phyloP scores from a whole-genome alignment of 768 basidiomycete genomes.

The Kwoniella mangroviensis region DNA sequence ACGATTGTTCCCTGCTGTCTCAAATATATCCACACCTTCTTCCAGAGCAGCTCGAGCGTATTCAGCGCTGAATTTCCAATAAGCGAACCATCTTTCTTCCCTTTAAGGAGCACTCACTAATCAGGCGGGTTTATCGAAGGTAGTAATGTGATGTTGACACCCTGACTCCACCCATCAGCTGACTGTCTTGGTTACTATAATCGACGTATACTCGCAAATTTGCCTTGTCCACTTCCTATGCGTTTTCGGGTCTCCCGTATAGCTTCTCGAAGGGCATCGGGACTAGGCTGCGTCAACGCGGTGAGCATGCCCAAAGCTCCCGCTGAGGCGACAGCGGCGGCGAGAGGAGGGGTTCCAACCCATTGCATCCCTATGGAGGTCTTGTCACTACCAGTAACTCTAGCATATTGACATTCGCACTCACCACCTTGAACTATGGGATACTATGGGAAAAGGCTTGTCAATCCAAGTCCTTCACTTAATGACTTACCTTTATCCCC shows the following conservation, averaged over 20 bases:
- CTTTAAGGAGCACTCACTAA: constrained; percentile 65
- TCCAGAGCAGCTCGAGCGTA: constrained; percentile 69
- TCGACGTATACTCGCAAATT: constrained; percentile 37
- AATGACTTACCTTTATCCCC: constrained; percentile 41
- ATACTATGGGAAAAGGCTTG: constrained; percentile 19
- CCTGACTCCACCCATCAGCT: constrained; percentile 69
- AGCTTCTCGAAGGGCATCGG: constrained; percentile 76
- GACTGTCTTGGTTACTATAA: neutral
- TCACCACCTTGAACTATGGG: constrained; percentile 49
- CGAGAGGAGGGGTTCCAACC: constrained; percentile 72
- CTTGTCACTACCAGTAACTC: too few relatives aligned
- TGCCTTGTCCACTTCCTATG: constrained; percentile 38
- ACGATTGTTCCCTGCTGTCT: constrained; percentile 93
- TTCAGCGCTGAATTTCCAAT: constrained; percentile 28
- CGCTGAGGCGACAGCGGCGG: constrained; percentile 41
- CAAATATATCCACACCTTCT: constrained; percentile 85
- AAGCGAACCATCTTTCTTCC: neutral
- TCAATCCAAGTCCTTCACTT: constrained; percentile 10
- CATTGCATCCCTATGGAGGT: constrained; percentile 32
- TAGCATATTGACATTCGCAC: too few relatives aligned
- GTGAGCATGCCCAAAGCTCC: constrained; percentile 72
- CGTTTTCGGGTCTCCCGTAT: constrained; percentile 76
- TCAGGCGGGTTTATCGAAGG: constrained; percentile 90
- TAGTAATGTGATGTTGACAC: constrained; percentile 77
- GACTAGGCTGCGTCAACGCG: constrained; percentile 83